Percentiles rank a stretch among this genome's conserved stretches.
Conservation (phyloP, 2,329 filamentous ascomycete genomes). For the Magnaporthiopsis rhizophila region DNA sequence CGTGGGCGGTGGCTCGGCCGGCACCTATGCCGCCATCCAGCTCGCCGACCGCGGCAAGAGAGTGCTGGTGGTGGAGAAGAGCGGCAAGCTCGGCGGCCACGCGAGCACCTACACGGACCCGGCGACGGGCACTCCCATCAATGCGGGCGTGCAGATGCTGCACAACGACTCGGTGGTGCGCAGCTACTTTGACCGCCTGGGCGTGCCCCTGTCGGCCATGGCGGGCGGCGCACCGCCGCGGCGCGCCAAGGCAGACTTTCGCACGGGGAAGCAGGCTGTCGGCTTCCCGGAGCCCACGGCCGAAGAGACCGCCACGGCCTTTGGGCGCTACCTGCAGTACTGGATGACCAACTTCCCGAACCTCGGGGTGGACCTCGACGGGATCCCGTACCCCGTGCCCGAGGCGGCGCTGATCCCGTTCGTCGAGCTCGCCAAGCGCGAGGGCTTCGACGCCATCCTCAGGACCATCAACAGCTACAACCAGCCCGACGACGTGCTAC, state of each 20-base stretch:
- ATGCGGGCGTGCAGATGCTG: conserved; percentile 16
- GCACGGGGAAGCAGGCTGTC: conserved; percentile 2
- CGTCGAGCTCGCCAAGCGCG: background rate
- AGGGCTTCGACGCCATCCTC: conserved; percentile 9
- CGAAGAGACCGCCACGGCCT: background rate
- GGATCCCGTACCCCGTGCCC: conserved; percentile 7
- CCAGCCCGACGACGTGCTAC: conserved; percentile 5
- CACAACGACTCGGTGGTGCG: conserved; percentile 24
- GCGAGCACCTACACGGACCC: conserved; percentile 16
- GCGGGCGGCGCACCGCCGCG: conserved; percentile 20
- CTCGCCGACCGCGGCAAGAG: conserved; percentile 13
- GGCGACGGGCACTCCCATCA: conserved; percentile 13
- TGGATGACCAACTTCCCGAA: conserved; percentile 7
- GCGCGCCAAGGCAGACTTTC: conserved; percentile 2
- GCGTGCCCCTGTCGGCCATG: conserved; percentile 27
- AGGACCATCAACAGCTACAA: conserved; percentile 6
- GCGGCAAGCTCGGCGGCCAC: conserved; percentile 15
- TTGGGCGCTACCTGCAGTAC: conserved; percentile 3
- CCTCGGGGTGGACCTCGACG: conserved; percentile 11
- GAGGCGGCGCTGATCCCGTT: conserved; percentile 8
- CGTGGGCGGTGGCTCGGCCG: conserved; percentile 15
- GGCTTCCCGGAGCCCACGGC: conserved; percentile 6
- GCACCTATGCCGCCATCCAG: conserved; percentile 16
- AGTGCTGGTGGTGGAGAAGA: conserved; percentile 15
- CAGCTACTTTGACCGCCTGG: conserved; percentile 32